These are phyloP conservation scores for Ormosia emarginata DNA, from an alignment of 306 rosid genomes.

Conservation along the genomic window DNA sequence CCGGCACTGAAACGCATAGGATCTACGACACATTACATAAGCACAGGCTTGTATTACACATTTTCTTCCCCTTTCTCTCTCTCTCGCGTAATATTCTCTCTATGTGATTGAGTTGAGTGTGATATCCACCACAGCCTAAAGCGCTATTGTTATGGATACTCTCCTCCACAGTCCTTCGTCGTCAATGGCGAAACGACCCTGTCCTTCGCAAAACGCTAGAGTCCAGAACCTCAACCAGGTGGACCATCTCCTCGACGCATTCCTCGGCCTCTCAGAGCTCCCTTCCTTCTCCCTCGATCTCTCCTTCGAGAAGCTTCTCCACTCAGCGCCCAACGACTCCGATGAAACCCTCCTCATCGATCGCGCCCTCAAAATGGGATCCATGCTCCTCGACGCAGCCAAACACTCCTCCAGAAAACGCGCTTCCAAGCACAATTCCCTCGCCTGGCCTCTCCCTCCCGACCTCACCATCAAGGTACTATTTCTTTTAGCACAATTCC, in stretches of 20 bases:
- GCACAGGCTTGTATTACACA: too few species aligned
- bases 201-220: constrained; percentile 81
- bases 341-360: constrained; percentile 76
- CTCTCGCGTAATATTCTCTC: too few species aligned
- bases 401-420: constrained; percentile 73
- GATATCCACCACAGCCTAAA: constrained; percentile 28
- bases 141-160: constrained; percentile 48
- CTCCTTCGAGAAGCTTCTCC: constrained; percentile 77
- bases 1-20: constrained; percentile 11
- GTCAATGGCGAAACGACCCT: constrained; percentile 89
- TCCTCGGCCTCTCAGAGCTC: constrained; percentile 59
- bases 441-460: constrained; percentile 83
- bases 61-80: background rate
- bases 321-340: constrained; percentile 50
- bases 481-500: too few species aligned
- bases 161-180: constrained; percentile 45
- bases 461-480: constrained; percentile 89
- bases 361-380: constrained; percentile 70
- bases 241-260: constrained; percentile 49
- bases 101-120: background rate
- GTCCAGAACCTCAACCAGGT: constrained; percentile 32
- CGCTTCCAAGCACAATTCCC: constrained; percentile 78
- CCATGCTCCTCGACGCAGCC: constrained; percentile 77
- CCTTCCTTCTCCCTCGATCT: constrained; percentile 62
- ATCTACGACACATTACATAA: background rate